Conservation (phyloP, 495 filamentous ascomycete genomes). For the Amorphotheca resinae region DNA sequence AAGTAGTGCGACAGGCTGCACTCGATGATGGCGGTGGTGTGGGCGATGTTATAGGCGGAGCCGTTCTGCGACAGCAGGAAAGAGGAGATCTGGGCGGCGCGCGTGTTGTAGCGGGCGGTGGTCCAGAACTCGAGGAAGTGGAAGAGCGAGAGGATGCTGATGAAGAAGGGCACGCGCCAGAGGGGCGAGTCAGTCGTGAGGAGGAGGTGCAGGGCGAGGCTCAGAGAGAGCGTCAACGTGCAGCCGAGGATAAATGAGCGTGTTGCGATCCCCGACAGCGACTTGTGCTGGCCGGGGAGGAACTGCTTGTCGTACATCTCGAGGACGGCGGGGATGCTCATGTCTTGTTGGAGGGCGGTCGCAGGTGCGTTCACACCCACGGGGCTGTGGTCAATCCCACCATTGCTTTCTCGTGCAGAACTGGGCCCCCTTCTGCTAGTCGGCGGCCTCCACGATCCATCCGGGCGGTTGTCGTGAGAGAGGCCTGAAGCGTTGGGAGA, state of each 20-base stretch:
- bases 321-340: slow-evolving; percentile 14
- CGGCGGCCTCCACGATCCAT: neutral
- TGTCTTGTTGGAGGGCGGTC: neutral
- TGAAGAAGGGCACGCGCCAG: slow-evolving; percentile 79
- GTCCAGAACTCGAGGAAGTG: slow-evolving; percentile 94
- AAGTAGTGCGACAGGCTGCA: slow-evolving; percentile 46
- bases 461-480: neutral
- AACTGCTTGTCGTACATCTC: slow-evolving; percentile 22
- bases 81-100: slow-evolving; percentile 51
- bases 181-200: slow-evolving; percentile 32
- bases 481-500: too few relatives aligned
- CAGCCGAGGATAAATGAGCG: slow-evolving; percentile 47
- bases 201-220: slow-evolving; percentile 30
- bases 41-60: slow-evolving; percentile 70
- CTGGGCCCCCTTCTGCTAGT: neutral
- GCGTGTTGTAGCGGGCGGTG: slow-evolving; percentile 73
- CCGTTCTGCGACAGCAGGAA: slow-evolving; percentile 87
- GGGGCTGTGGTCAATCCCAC: slow-evolving; percentile 5
- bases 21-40: slow-evolving; percentile 59
- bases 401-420: slow-evolving; percentile 2
- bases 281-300: slow-evolving; percentile 45
- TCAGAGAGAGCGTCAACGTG: slow-evolving; percentile 28
- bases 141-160: slow-evolving; percentile 63
- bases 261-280: slow-evolving; percentile 67
- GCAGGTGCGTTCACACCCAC: neutral